A percentile compares a stretch with the other conserved stretches of the same genome.
phyloP scores from a whole-genome alignment of 2,329 filamentous ascomycete genomes.

The Trichoderma hamatum region DNA sequence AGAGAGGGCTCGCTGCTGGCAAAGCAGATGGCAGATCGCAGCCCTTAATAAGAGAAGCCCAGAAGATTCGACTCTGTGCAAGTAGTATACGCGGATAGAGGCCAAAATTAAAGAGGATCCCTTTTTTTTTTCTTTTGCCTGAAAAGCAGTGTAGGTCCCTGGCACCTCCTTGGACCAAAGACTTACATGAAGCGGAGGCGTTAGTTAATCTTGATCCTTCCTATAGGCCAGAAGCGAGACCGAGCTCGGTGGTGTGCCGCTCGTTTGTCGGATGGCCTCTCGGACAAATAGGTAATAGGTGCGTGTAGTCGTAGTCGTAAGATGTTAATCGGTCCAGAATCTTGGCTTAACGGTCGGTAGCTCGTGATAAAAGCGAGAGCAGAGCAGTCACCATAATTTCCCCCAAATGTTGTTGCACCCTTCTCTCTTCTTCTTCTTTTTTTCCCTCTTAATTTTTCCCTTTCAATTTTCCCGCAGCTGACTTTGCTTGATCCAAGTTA shows the following conservation, averaged over 20 bases:
- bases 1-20: neutral
- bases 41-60: neutral
- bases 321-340: slow-evolving; percentile 4
- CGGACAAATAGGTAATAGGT: slow-evolving; percentile 16
- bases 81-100: neutral
- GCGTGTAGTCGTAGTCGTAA: slow-evolving; percentile 3
- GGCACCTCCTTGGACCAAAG: slow-evolving; percentile 9
- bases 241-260: slow-evolving; percentile 11
- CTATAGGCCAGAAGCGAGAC: slow-evolving; percentile 16
- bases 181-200: slow-evolving; percentile 22
- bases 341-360: slow-evolving; percentile 9
- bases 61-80: neutral
- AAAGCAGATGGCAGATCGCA: slow-evolving; percentile 3
- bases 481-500: neutral
- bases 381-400: slow-evolving; percentile 5
- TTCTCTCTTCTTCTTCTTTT: neutral
- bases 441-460: neutral
- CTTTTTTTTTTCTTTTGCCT: neutral
- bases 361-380: neutral
- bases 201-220: slow-evolving; percentile 17
- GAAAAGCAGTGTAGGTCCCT: slow-evolving; percentile 2
- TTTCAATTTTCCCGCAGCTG: neutral
- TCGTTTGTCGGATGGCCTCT: slow-evolving; percentile 20
- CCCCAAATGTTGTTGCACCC: neutral
- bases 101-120: neutral